These are phyloP conservation scores for Fusarium virguliforme DNA, from an alignment of 2,329 filamentous ascomycete genomes.

Conservation along the genomic window DNA sequence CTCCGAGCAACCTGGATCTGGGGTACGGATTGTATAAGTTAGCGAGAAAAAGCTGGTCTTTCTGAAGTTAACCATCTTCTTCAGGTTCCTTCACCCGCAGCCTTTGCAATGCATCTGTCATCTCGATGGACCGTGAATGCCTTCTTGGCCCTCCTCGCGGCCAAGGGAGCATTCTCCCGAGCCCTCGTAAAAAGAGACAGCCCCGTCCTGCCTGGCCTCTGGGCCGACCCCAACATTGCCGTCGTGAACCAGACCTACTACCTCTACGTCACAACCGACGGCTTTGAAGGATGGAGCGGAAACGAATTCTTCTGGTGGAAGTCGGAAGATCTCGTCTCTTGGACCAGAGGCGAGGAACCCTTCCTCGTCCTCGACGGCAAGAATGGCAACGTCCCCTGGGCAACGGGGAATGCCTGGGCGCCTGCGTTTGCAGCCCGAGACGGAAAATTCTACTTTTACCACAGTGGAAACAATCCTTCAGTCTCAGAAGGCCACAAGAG, in stretches of 20 bases:
- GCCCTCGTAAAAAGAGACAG: slow-evolving; percentile 47
- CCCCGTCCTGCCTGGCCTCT: slow-evolving; percentile 58
- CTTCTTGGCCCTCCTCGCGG: slow-evolving; percentile 6
- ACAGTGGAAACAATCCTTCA: slow-evolving; percentile 68
- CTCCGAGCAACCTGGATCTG: not conserved
- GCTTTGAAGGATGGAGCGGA: slow-evolving; percentile 62
- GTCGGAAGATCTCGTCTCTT: slow-evolving; percentile 60
- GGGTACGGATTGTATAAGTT: not conserved
- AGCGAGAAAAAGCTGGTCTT: not conserved
- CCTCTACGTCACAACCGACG: slow-evolving; percentile 65
- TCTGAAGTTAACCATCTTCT: not conserved
- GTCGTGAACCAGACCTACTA: slow-evolving; percentile 63
- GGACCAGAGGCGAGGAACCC: slow-evolving; percentile 60
- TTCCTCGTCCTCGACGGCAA: slow-evolving; percentile 64
- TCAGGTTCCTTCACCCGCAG: not conserved
- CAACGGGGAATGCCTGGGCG: slow-evolving; percentile 77
- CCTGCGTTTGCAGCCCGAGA: slow-evolving; percentile 73
- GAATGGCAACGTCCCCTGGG: slow-evolving; percentile 73
- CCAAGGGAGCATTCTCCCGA: not conserved
- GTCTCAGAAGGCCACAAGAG: slow-evolving; percentile 66
- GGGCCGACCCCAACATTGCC: slow-evolving; percentile 65
- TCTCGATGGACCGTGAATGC: not conserved
- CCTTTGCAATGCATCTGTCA: slow-evolving; percentile 18
- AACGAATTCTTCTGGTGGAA: slow-evolving; percentile 66
- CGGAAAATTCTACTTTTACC: slow-evolving; percentile 77